These are phyloP conservation scores for Apiospora koreana DNA, from an alignment of 2,329 filamentous ascomycete genomes.

Conservation along the genomic window DNA sequence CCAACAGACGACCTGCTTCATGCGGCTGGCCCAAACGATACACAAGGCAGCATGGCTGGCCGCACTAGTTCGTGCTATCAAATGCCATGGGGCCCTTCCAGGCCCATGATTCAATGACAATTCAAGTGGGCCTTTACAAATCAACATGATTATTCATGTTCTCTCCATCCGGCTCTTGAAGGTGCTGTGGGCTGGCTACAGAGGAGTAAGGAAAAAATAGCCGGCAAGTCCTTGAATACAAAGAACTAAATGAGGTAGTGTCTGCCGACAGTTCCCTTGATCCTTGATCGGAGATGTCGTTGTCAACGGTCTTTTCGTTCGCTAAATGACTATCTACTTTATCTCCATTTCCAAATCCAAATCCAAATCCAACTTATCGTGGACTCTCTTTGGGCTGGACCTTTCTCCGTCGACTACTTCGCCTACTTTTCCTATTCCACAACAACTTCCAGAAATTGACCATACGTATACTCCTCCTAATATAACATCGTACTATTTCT, in stretches of 20 bases:
- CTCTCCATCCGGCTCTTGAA: background rate
- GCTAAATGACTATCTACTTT: background rate
- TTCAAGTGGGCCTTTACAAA: constrained; percentile 6
- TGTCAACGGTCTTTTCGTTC: background rate
- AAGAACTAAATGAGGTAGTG: background rate
- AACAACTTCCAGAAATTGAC: background rate
- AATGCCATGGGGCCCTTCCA: background rate
- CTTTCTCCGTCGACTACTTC: background rate
- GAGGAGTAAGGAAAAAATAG: background rate
- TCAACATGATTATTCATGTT: constrained; percentile 7
- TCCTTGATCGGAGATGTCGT: background rate
- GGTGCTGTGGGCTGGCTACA: background rate
- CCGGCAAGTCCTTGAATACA: background rate
- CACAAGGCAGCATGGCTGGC: background rate
- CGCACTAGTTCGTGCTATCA: background rate
- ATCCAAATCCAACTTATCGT: background rate
- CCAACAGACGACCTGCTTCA: background rate
- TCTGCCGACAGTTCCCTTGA: background rate
- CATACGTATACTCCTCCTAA: background rate
- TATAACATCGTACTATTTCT: background rate
- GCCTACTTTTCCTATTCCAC: background rate
- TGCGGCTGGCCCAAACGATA: background rate
- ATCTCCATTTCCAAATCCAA: background rate
- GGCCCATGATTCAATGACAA: background rate
- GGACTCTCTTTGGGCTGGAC: background rate